Base-by-base conservation (phyloP, 768 basidiomycete species). In the Lentinula sp. region DNA sequence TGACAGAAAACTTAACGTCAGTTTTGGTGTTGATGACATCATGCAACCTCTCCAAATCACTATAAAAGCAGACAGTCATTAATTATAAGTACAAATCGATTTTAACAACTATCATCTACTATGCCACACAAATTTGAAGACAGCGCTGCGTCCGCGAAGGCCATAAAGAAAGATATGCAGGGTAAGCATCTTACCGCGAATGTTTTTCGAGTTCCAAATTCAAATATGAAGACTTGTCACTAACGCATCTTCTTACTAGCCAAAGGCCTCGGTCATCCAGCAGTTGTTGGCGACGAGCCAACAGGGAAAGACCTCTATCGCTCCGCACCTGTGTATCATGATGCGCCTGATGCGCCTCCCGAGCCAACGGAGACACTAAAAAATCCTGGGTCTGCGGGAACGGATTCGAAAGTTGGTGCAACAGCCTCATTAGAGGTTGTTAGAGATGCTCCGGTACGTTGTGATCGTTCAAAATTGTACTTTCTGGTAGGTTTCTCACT, bases 121-220 rank as follows among this genome's bases (percentile, higher is more conserved):
- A 56, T 56, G 55, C 39, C 42, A 16, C 55, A 56, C 55, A 42
- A 56, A 56, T 56, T 42, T 16, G 55, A 42, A 16, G 55, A 56
- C 55, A 56, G 55, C 37, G 28, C 55, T 56, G 55, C 55, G n/a
- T 56, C 39, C 1, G 15, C 4, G 5, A 56, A 42, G 21, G 35
- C 39, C 10, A 45, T 56, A 5, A 56, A 56, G 37, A 56, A 56
- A 56, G 54, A 56, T 40, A 45, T 45, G 39, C 55, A 56, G 37
- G 42, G 54, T 56, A 15, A 39, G 52, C 28, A 34, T 34, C 10
- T 0, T 50, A 34, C 2, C 28, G 0, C 8, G 16, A 34, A 10
- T 18, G 6, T 32, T 5, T 7, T 10, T 13, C 16, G 3, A 5
- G 28, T 16, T 21, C 4, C 13, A 4, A 21, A 16, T 28, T 15